phyloP scores from a whole-genome alignment of 805 yeast species.

The Priceomyces carsonii region DNA sequence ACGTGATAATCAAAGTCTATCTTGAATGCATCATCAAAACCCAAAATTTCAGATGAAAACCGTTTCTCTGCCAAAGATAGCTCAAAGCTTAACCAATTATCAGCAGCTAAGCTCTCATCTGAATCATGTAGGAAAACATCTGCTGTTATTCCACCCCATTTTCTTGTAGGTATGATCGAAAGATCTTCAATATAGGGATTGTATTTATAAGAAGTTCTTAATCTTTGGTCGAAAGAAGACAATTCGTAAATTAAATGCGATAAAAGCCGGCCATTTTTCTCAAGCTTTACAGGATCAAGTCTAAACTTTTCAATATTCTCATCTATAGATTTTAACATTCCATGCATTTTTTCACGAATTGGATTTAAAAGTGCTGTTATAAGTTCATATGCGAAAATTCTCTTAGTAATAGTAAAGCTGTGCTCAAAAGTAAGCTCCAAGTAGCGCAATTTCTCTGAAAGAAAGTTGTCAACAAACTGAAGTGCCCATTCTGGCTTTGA shows the following conservation, averaged over 20 bases:
- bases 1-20: constrained; percentile 55
- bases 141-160: constrained; percentile 52
- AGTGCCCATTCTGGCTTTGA: constrained; percentile 77
- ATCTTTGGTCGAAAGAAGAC: constrained; percentile 55
- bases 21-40: constrained; percentile 48
- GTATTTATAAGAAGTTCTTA: constrained; percentile 47
- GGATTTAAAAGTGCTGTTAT: constrained; percentile 51
- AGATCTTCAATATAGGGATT: constrained; percentile 36
- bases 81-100: constrained; percentile 57
- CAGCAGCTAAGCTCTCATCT: constrained; percentile 29
- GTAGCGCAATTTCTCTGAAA: constrained; percentile 38
- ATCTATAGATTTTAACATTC: constrained; percentile 24
- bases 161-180: constrained; percentile 21
- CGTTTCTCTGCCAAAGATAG: constrained; percentile 50
- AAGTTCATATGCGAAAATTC: constrained; percentile 35
- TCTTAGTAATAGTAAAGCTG: constrained; percentile 24
- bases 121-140: constrained; percentile 37
- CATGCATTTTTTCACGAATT: constrained; percentile 43
- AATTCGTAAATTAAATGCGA: constrained; percentile 62
- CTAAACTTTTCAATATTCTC: constrained; percentile 17
- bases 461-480: constrained; percentile 46
- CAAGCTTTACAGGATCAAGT: constrained; percentile 19
- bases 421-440: constrained; percentile 41
- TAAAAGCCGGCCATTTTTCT: constrained; percentile 47
- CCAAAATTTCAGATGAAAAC: constrained; percentile 50